Conservation (phyloP, 768 basidiomycete genomes). For the Podaxis sp. region DNA sequence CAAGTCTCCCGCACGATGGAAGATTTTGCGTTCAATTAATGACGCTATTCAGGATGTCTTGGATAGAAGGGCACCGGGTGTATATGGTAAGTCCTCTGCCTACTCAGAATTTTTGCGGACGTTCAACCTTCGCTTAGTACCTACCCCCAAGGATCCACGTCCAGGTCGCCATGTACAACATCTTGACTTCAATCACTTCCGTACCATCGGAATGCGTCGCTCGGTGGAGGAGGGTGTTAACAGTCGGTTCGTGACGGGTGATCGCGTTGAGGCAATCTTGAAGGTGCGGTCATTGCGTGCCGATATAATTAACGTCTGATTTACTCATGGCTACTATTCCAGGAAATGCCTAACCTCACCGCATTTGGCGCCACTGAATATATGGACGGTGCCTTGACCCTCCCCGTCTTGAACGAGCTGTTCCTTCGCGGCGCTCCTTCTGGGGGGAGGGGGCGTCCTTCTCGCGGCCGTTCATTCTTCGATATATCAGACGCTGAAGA, state of each 20-base stretch:
- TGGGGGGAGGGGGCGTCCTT: conserved; percentile 64
- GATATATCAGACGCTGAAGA: conserved; percentile 65
- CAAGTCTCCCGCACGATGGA: conserved; percentile 82
- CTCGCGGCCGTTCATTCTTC: conserved; percentile 54
- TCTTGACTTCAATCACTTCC: conserved; percentile 95
- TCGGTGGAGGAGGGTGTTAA: conserved; percentile 87
- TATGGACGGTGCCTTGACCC: conserved; percentile 90
- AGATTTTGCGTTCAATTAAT: conserved; percentile 74
- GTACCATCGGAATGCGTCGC: conserved; percentile 94
- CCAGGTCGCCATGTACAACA: conserved; percentile 82
- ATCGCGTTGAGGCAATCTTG: conserved; percentile 73
- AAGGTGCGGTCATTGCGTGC: conserved; percentile 49
- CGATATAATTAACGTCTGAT: conserved; percentile 11
- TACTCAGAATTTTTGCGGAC: conserved; percentile 6
- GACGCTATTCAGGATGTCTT: conserved; percentile 75
- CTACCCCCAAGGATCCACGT: conserved; percentile 64
- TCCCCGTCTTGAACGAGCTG: conserved; percentile 84
- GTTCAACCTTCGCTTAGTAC: conserved; percentile 43
- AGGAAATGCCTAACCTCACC: conserved; percentile 88
- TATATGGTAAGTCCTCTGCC: conserved; percentile 57
- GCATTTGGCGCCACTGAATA: conserved; percentile 98
- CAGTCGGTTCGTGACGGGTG: conserved; percentile 91
- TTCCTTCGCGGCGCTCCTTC: conserved; percentile 82
- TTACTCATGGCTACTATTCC: conserved; percentile 17
- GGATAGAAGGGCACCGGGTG: conserved; percentile 58